Percentiles rank a stretch among this genome's conserved stretches.
Evolutionary conservation across 108 stramenopile genomes (phyloP).

Genomic region (Cyclotella atomus): DNA sequence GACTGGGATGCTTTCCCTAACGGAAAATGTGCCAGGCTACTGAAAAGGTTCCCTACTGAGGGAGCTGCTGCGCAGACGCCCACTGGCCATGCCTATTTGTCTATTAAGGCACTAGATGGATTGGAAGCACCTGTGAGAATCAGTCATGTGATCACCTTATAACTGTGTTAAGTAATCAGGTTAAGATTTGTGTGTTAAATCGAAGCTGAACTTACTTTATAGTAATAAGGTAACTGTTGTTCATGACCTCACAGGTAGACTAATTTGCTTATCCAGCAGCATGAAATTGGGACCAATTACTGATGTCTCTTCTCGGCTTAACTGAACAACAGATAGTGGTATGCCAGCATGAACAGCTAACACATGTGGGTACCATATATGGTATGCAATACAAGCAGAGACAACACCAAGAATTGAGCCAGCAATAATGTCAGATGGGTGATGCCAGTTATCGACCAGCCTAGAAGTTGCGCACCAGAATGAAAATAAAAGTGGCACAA

Average conservation of each 20-base stretch:
- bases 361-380: slow-evolving; percentile 64
- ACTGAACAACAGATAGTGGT: slow-evolving; percentile 46
- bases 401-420: slow-evolving; percentile 69
- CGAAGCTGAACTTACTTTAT: not conserved
- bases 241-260: slow-evolving; percentile 8
- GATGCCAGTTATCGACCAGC: slow-evolving; percentile 82
- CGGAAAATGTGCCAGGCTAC: slow-evolving; percentile 32
- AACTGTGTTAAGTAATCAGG: not conserved
- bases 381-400: slow-evolving; percentile 63
- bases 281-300: slow-evolving; percentile 9
- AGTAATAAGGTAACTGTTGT: not conserved
- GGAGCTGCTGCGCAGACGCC: slow-evolving; percentile 29
- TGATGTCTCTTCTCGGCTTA: slow-evolving; percentile 2
- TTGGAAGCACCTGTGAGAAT: slow-evolving; percentile 31
- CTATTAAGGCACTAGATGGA: slow-evolving; percentile 28
- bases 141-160: slow-evolving; percentile 46
- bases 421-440: slow-evolving; percentile 78
- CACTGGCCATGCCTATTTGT: slow-evolving; percentile 42
- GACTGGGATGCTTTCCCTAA: slow-evolving; percentile 38
- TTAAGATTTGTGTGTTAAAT: not conserved
- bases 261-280: slow-evolving; percentile 21
- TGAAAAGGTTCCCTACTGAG: slow-evolving; percentile 40
- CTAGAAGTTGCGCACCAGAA: slow-evolving; percentile 48
- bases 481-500: slow-evolving; percentile 31
- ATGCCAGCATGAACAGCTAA: slow-evolving; percentile 58